phyloP scores from a whole-genome alignment of 2,329 filamentous ascomycete species.

The Aspergillus texensis region DNA sequence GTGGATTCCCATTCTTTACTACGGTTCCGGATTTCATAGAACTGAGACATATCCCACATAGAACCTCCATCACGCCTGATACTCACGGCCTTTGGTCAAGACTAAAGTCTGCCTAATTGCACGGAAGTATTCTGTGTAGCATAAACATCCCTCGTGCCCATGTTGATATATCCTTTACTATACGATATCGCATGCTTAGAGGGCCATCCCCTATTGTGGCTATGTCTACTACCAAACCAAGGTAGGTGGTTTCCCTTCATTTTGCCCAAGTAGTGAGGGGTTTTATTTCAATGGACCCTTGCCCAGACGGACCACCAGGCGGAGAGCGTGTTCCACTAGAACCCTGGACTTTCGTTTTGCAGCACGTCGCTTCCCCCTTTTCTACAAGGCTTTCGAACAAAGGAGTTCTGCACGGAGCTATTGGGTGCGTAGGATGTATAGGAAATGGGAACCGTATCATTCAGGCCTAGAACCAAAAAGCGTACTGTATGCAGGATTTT shows the following conservation, averaged over 20 bases:
- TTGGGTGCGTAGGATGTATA: not conserved
- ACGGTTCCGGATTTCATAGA: not conserved
- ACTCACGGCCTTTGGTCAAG: no score
- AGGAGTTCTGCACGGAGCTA: not conserved
- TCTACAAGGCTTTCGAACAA: not conserved
- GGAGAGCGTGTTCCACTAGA: not conserved
- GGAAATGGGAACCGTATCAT: no score
- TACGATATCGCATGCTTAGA: not conserved
- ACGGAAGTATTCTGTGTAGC: no score
- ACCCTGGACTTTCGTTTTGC: not conserved
- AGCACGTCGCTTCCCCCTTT: not conserved
- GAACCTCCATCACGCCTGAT: not conserved
- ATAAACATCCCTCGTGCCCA: not conserved
- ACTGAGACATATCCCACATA: conserved; percentile 1
- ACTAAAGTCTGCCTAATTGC: no score
- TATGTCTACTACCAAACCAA: not conserved
- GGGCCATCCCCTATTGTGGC: not conserved
- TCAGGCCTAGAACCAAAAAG: not conserved
- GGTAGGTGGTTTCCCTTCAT: not conserved
- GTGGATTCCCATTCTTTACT: not conserved
- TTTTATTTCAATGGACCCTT: not conserved
- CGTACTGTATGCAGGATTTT: not conserved
- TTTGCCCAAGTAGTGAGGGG: not conserved
- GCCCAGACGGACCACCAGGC: not conserved
- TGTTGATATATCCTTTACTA: not conserved